Percentiles rank a stretch among this genome's conserved stretches.
Evolutionary conservation across 352 stramenopile species (phyloP).

Genomic region (Phytophthora sojae): DNA sequence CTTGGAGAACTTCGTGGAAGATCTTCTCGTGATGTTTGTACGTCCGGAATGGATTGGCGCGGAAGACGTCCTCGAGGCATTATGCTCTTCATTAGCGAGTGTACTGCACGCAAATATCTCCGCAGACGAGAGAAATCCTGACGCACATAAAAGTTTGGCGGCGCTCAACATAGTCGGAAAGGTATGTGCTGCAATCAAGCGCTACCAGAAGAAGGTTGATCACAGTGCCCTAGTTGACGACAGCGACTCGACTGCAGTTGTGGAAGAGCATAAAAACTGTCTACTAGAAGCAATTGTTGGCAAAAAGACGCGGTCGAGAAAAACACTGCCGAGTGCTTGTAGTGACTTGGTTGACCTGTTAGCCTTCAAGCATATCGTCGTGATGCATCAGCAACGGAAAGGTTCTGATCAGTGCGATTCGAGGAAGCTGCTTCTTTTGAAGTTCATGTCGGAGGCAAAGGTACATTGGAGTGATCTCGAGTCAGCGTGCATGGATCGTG

Average conservation of each 20-base stretch:
- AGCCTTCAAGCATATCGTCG: slow-evolving; percentile 72
- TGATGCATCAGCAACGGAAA: slow-evolving; percentile 56
- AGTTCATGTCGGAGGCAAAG: slow-evolving; percentile 55
- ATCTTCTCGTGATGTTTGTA: slow-evolving; percentile 83
- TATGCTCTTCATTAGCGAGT: slow-evolving; percentile 72
- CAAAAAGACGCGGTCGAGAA: slow-evolving; percentile 14
- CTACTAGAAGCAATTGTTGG: slow-evolving; percentile 32
- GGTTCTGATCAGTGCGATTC: slow-evolving; percentile 57
- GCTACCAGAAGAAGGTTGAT: slow-evolving; percentile 47
- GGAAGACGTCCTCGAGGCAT: slow-evolving; percentile 74
- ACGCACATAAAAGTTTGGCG: slow-evolving; percentile 70
- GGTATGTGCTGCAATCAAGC: slow-evolving; percentile 81
- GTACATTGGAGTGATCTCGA: slow-evolving; percentile 10
- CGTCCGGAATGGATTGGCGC: slow-evolving; percentile 82
- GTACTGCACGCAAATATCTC: slow-evolving; percentile 66
- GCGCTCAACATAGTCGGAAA: slow-evolving; percentile 79
- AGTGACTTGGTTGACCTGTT: slow-evolving; percentile 22
- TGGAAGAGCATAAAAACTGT: slow-evolving; percentile 61
- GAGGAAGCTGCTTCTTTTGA: slow-evolving; percentile 58
- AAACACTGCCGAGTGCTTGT: not conserved
- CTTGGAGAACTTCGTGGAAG: slow-evolving; percentile 87
- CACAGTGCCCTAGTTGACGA: slow-evolving; percentile 57
- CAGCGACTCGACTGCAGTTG: slow-evolving; percentile 40
- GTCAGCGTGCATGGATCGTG: slow-evolving; percentile 13
- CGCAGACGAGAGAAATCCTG: slow-evolving; percentile 69